Evolutionary conservation across 768 basidiomycete genomes (phyloP), one percentile per base, ranked within the genome.

Genomic region (Tylopilus sp.): DNA sequence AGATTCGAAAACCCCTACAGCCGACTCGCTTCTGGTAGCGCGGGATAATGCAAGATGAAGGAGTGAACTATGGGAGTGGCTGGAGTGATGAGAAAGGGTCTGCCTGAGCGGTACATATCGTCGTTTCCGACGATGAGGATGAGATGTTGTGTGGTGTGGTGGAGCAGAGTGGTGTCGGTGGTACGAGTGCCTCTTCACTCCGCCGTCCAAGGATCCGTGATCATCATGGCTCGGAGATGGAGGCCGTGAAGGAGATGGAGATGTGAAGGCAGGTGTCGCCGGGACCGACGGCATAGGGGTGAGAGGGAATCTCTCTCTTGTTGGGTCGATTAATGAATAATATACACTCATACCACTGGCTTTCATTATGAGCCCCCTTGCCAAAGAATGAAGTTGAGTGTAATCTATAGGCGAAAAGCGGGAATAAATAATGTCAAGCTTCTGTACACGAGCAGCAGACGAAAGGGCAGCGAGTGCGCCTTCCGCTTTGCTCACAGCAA

Each of bases 1-100:
- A 3, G 80, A 80, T 70, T 89, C 87, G 53, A 89, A 89, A 16
- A 87, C 81, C 3, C 86, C 88, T 1, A 89, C 88, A 0, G 78
- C 78, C 26, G 76, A 70, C 59, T 88, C 84, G 21, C 57, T 59
- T 56, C 68, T 72, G 29, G 63, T 54, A 9, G 58, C 54, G 26
- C 60, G 71, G 26, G 67, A 63, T 17, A 73, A 55, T 1, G 78
- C 65, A 6, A 75, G 50, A 46, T 75, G 74, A 34, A 77, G 62
- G 19, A 78, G 60, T 7, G 77, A 74, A 11, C 68, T 63, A 30
- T 78, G 74, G 6, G 56, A 63, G 31, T 75, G 72, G 45, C 69
- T 61, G 5, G 65, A 47, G 50, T 67, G 62, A 53, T 65, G 59
- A 29, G 67, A 40, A 26, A 48, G 21, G 22, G 47, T 51, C 41